A percentile compares a stretch with the other conserved stretches of the same genome.
Evolutionary conservation across 2,329 filamentous ascomycete species (phyloP).

Genomic region (Pestalotiopsis sp.): DNA sequence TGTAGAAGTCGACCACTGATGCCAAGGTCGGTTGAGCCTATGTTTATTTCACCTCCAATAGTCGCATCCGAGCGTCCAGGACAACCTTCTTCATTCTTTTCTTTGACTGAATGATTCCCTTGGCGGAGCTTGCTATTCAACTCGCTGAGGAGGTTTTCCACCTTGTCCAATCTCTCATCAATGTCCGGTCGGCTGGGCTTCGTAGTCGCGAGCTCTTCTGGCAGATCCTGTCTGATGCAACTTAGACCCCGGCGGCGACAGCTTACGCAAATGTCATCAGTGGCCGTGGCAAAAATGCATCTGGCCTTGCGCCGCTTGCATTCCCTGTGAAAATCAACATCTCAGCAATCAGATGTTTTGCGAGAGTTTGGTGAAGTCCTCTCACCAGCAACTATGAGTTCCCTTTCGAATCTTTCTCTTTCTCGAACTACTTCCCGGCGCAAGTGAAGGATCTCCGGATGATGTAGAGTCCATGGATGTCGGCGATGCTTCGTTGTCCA

Average conservation of each 20-base stretch:
- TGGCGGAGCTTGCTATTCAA: background rate
- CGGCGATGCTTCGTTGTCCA: background rate
- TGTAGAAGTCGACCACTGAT: background rate
- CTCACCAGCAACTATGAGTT: slow-evolving; percentile 1
- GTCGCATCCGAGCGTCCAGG: background rate
- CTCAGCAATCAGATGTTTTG: background rate
- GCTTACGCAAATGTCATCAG: background rate
- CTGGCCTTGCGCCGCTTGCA: background rate
- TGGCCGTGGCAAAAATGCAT: background rate
- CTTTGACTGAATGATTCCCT: background rate
- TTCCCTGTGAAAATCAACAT: background rate
- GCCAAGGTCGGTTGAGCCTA: background rate
- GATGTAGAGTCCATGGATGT: background rate
- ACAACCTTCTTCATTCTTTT: background rate
- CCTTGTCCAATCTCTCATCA: background rate
- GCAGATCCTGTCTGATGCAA: background rate
- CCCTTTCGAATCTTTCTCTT: background rate
- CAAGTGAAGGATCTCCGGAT: background rate
- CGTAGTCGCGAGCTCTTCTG: background rate
- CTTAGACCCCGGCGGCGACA: background rate
- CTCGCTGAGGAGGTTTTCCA: background rate
- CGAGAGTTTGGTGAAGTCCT: background rate
- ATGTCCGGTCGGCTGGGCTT: background rate
- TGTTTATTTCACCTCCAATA: background rate
- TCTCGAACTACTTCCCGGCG: background rate